Evolutionary conservation across 306 rosid genomes (phyloP).

Genomic region (Oxytropis ochrocephala): DNA sequence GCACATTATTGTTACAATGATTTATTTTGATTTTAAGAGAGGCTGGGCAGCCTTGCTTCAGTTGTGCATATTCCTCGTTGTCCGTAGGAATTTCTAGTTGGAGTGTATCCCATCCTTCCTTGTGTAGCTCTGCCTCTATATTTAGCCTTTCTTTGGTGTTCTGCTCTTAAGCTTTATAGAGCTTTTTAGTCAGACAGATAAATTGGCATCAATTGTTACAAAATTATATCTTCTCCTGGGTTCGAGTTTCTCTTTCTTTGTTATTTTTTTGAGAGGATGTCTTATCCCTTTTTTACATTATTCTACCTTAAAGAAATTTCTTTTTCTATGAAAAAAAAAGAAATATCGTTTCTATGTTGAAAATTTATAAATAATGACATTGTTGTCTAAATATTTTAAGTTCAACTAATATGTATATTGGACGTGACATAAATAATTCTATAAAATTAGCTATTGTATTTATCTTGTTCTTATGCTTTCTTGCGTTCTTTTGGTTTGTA

Average conservation of each 20-base stretch:
- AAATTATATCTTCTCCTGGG: neutral
- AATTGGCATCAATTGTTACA: neutral
- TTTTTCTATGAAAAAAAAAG: too few relatives aligned
- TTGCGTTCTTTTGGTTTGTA: conserved; percentile 11
- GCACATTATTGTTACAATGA: too few relatives aligned
- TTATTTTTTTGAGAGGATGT: too few relatives aligned
- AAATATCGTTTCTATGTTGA: too few relatives aligned
- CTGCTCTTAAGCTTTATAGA: neutral
- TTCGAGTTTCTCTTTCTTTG: too few relatives aligned
- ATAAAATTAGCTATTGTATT: neutral
- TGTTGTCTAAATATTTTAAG: too few relatives aligned
- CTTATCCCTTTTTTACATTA: too few relatives aligned
- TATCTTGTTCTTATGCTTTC: conserved; percentile 11
- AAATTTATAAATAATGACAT: too few relatives aligned
- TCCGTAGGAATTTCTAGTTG: too few relatives aligned
- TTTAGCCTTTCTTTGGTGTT: neutral
- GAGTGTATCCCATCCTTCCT: neutral
- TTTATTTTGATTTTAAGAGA: neutral
- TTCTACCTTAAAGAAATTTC: too few relatives aligned
- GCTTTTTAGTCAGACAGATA: neutral
- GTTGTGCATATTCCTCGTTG: neutral
- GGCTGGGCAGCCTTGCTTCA: neutral
- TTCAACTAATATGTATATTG: neutral
- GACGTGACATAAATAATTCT: neutral
- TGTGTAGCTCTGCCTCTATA: neutral